Evolutionary conservation across 2,329 filamentous ascomycete species (phyloP), one percentile per base, ranked within the genome.

Genomic region (Scleromitrula shiraiana): DNA sequence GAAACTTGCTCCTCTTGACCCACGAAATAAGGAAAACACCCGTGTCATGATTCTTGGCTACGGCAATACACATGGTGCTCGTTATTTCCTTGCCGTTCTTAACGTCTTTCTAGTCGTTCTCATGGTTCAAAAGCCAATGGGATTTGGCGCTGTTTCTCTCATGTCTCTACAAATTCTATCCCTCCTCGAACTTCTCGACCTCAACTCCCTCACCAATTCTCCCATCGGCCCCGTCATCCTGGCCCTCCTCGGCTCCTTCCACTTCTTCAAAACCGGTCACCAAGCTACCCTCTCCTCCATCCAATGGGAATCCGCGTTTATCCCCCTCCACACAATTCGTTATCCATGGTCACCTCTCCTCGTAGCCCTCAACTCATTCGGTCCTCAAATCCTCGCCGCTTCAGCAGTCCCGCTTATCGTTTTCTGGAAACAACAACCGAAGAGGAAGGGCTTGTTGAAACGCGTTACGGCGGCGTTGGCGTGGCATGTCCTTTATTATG

Each of bases 211-310:
- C 32, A 79, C 82, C 14, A 72, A 77, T 41, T 82, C 81, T 37
- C 75, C 88, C 6, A 85, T 97, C 58, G 91, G 89, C 0, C 90
- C 93, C 17, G 72, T 93, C 32, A 75, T 94, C 53, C 77, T 97
- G 22, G 91, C 82, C 9, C 70, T 97, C n/a, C 78, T 98, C 1
- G 93, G 90, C 51, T 88, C 85, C 60, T 95, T 91, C 67, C 83
- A 96, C 71, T 98, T 83, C 72, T 98, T 98, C 79, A 96, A 95
- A 64, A 98, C 93, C 0, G 93, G 93, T 52, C 93, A 98, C 67
- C 91, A 97, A 68, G 91, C 91, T 10, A 85, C 82, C 0, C 76
- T 95, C 20, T 78, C 83, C 57, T 87, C 82, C 56, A 91, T 98
- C 62, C 93, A 98, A 63, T 98, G 93, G 93, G 93, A 98, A 68